Conservation (phyloP, 2,329 filamentous ascomycete species). For the Ophiostoma sp. region DNA sequence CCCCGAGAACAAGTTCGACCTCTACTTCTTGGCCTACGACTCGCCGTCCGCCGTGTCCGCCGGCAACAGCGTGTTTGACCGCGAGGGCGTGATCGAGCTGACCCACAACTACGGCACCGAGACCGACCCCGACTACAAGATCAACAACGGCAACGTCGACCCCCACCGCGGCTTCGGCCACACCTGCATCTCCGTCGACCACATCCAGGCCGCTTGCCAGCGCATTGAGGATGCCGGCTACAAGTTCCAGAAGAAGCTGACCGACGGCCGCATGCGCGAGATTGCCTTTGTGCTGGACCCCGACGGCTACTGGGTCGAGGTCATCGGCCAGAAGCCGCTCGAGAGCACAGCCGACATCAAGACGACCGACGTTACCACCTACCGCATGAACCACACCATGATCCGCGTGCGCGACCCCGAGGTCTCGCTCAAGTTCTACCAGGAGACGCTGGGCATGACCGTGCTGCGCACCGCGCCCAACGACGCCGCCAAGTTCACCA, state of each 20-base stretch:
- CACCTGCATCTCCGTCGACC: conserved; percentile 74
- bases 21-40: conserved; percentile 93
- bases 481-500: conserved; percentile 67
- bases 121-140: conserved; percentile 69
- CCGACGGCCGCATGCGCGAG: conserved; percentile 76
- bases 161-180: conserved; percentile 81
- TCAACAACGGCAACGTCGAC: conserved; percentile 87
- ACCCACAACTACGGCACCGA: conserved; percentile 85
- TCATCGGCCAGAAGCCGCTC: conserved; percentile 66
- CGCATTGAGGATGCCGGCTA: conserved; percentile 86
- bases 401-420: conserved; percentile 80
- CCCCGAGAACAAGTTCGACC: conserved; percentile 84
- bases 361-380: conserved; percentile 67
- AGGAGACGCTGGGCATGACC: conserved; percentile 84
- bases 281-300: conserved; percentile 91
- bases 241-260: conserved; percentile 89
- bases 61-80: conserved; percentile 67
- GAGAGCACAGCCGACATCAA: conserved; percentile 67
- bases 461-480: conserved; percentile 69
- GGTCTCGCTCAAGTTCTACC: conserved; percentile 71
- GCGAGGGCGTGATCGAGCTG: conserved; percentile 85
- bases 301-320: conserved; percentile 81
- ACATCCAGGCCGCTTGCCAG: conserved; percentile 84
- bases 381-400: conserved; percentile 90
- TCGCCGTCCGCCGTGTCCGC: conserved; percentile 66